These are phyloP conservation scores for Tetrapisispora fleetii DNA, from an alignment of 805 yeast genomes.

Conservation along the genomic window DNA sequence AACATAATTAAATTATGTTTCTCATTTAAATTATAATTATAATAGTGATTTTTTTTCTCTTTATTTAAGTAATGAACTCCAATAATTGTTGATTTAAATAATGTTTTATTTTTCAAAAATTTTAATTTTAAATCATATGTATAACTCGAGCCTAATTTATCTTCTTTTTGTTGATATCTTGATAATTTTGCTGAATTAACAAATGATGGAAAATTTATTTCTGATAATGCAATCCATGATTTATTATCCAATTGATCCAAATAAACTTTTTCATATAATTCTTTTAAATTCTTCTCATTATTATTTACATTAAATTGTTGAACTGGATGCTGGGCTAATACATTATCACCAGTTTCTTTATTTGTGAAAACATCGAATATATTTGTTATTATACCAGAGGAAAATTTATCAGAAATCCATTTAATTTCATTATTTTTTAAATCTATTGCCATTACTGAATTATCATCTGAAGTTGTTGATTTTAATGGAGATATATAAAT, in stretches of 20 bases:
- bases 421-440: slow-evolving; percentile 56
- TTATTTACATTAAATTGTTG: slow-evolving; percentile 10
- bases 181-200: slow-evolving; percentile 74
- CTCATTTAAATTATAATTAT: slow-evolving; percentile 3
- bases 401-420: slow-evolving; percentile 64
- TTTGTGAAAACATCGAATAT: slow-evolving; percentile 63
- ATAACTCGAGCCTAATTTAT: background rate
- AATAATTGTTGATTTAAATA: slow-evolving; percentile 34
- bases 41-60: slow-evolving; percentile 3
- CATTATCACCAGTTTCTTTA: slow-evolving; percentile 28
- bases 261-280: slow-evolving; percentile 37
- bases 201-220: slow-evolving; percentile 64
- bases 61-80: slow-evolving; percentile 38
- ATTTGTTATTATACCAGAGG: slow-evolving; percentile 56
- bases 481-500: slow-evolving; percentile 76
- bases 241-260: slow-evolving; percentile 54
- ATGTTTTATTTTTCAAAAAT: slow-evolving; percentile 28
- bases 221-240: slow-evolving; percentile 83
- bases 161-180: slow-evolving; percentile 32
- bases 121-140: slow-evolving; percentile 1
- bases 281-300: slow-evolving; percentile 9
- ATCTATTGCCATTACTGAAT: slow-evolving; percentile 67
- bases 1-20: slow-evolving; percentile 1
- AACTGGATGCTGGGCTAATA: slow-evolving; percentile 63
- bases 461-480: slow-evolving; percentile 33